Evolutionary conservation across 2,329 filamentous ascomycete species (phyloP), one percentile per base, ranked within the genome.

Genomic region (Epichloe scottii): DNA sequence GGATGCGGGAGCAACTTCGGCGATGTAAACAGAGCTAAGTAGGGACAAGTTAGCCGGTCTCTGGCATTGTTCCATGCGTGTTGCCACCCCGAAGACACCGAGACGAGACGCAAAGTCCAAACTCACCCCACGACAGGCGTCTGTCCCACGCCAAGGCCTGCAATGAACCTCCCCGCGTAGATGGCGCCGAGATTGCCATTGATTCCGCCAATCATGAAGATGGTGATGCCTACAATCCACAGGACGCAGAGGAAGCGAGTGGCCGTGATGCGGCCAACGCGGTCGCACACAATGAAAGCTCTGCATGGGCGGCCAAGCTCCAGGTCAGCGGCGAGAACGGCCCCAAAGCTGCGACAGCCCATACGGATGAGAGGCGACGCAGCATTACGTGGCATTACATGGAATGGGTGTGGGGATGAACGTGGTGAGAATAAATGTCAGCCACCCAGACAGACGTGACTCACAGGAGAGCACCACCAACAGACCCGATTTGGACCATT

Each of bases 401-500:
- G 44, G 30, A 10, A 12, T 41, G 23, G 17, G 30, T 17, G 19
- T 6, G 14, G 14, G 6, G 15, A 14, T n/a, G n/a, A 23, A 37
- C n/a, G 39, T 30, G 38, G 30, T 19, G 19, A 43, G 19, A 33
- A 39, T n/a, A 11, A 15, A 14, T 7, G 3, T 3, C 17, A 26
- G 12, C 46, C 23, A 30, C 19, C 6, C 14, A 34, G 21, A 17
- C 5, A 15, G 14, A 33, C 1, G 3, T 21, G 12, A 51, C 67
- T 62, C 61, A 72, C 70, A 75, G 74, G 34, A 87, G 71, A 33
- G 85, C 83, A 42, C 86, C 86, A 4, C 72, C 81, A 33, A 90
- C 84, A 23, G 79, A 85, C 23, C 86, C 86, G 59, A 89, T 80
- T 66, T 89, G 86, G 0, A 90, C 86, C 86, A 90, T 90, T 46